A percentile compares a stretch with the other conserved stretches of the same genome.
Evolutionary conservation across 2,329 filamentous ascomycete species (phyloP).

Genomic region (Orbilia brochopaga): DNA sequence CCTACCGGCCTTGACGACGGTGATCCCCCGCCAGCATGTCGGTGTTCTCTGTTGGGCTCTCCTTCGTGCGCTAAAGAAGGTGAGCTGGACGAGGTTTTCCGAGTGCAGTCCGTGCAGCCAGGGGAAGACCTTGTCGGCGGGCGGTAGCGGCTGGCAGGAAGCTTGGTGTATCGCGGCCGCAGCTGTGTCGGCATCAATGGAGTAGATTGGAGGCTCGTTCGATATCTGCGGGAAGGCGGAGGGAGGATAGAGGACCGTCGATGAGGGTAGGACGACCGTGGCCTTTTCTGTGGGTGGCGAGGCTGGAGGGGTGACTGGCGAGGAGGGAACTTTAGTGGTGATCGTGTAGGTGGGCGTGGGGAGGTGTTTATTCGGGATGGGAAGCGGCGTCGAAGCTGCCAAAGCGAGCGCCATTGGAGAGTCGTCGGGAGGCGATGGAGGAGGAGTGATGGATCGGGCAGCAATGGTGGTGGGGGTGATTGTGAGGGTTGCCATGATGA

Average conservation of each 20-base stretch:
- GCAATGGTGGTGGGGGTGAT: slow-evolving; percentile 36
- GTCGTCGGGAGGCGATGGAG: slow-evolving; percentile 51
- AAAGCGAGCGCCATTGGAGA: slow-evolving; percentile 52
- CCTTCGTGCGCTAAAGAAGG: slow-evolving; percentile 83
- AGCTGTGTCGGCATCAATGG: slow-evolving; percentile 72
- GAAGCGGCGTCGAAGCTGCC: slow-evolving; percentile 53
- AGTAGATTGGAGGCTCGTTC: slow-evolving; percentile 70
- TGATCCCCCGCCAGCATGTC: slow-evolving; percentile 77
- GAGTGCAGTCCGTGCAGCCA: slow-evolving; percentile 95
- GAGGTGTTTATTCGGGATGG: slow-evolving; percentile 56
- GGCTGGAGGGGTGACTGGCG: slow-evolving; percentile 67
- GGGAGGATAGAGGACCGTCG: slow-evolving; percentile 75
- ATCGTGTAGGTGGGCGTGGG: slow-evolving; percentile 53
- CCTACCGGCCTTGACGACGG: slow-evolving; percentile 86
- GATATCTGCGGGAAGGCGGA: slow-evolving; percentile 66
- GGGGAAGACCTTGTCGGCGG: slow-evolving; percentile 85
- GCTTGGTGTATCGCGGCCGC: slow-evolving; percentile 76
- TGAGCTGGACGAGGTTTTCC: slow-evolving; percentile 83
- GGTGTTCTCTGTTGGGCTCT: slow-evolving; percentile 74
- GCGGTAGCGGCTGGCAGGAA: slow-evolving; percentile 79
- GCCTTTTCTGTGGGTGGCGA: slow-evolving; percentile 64
- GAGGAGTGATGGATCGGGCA: slow-evolving; percentile 59
- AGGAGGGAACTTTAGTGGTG: slow-evolving; percentile 45
- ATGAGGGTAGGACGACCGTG: slow-evolving; percentile 65
- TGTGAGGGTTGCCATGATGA: slow-evolving; percentile 48